Percentiles rank a stretch among this genome's conserved stretches.
Conservation (phyloP, 306 rosid species). For the Inga leiocalycina region DNA sequence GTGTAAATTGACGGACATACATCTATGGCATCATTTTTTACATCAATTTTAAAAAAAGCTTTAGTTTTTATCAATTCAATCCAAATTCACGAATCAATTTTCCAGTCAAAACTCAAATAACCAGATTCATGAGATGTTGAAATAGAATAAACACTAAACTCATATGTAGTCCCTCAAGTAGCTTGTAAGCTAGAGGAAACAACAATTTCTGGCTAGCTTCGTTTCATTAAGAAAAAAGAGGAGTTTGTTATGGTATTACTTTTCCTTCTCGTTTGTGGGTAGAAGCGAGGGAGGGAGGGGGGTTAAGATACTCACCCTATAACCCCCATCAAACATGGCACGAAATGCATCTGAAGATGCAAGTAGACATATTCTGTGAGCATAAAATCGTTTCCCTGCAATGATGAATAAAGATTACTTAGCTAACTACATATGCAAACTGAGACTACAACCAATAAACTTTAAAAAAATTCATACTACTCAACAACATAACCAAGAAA, state of each 20-base stretch:
- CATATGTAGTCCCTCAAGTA: constrained; percentile 13
- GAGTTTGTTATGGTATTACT: not conserved
- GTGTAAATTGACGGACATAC: constrained; percentile 6
- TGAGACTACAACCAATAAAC: constrained; percentile 20
- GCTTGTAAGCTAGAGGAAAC: constrained; percentile 20
- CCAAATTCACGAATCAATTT: constrained; percentile 20
- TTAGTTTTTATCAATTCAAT: not conserved
- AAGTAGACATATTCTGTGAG: constrained; percentile 94
- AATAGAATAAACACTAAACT: constrained; percentile 14
- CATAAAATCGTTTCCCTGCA: constrained; percentile 92
- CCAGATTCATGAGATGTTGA: not conserved
- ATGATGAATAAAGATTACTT: constrained; percentile 16
- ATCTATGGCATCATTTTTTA: constrained; percentile 18
- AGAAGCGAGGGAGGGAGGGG: constrained; percentile 6
- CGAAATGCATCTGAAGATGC: constrained; percentile 98
- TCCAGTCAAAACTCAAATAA: constrained; percentile 6
- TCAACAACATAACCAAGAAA: constrained; percentile 12
- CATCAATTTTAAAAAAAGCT: constrained; percentile 14
- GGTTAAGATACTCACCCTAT: constrained; percentile 69
- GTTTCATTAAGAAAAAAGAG: not conserved
- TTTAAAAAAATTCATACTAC: not conserved
- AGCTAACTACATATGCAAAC: constrained; percentile 28
- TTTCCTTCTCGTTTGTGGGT: constrained; percentile 2
- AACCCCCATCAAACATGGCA: constrained; percentile 99
- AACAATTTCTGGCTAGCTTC: not conserved